Evolutionary conservation across 768 basidiomycete genomes (phyloP).

Genomic region (Kwoniella bestiolae): DNA sequence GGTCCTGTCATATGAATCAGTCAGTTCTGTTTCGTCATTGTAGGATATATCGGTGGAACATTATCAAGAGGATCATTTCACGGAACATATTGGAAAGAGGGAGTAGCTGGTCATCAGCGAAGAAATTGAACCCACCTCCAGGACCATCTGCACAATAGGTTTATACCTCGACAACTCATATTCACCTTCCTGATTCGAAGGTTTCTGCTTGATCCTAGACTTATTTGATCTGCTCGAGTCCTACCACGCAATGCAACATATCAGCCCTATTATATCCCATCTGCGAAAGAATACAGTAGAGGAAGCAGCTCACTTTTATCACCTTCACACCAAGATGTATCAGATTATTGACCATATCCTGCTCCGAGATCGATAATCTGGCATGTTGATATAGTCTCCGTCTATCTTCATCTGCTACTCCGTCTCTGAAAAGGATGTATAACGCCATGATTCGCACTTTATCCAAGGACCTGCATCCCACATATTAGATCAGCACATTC

Average conservation of each 20-base stretch:
- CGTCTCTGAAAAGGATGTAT: constrained; percentile 92
- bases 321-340: constrained; percentile 80
- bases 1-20: constrained; percentile 66
- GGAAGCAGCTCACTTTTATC: constrained; percentile 71
- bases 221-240: constrained; percentile 64
- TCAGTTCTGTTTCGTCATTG: too few relatives aligned
- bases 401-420: constrained; percentile 97
- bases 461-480: constrained; percentile 76
- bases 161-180: constrained; percentile 95
- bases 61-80: too few relatives aligned
- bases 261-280: not conserved
- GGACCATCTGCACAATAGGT: constrained; percentile 75
- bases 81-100: too few relatives aligned
- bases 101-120: too few relatives aligned
- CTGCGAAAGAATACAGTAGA: too few relatives aligned
- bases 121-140: constrained; percentile 67
- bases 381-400: constrained; percentile 95
- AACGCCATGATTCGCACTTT: constrained; percentile 96
- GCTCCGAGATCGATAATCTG: constrained; percentile 79
- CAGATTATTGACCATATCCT: constrained; percentile 90
- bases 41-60: too few relatives aligned
- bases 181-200: constrained; percentile 72
- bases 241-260: not conserved
- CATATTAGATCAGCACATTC: not conserved
- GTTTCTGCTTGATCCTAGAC: constrained; percentile 80